phyloP scores from a whole-genome alignment of 2,329 filamentous ascomycete genomes.

The Lasiodiplodia gonubiensis region DNA sequence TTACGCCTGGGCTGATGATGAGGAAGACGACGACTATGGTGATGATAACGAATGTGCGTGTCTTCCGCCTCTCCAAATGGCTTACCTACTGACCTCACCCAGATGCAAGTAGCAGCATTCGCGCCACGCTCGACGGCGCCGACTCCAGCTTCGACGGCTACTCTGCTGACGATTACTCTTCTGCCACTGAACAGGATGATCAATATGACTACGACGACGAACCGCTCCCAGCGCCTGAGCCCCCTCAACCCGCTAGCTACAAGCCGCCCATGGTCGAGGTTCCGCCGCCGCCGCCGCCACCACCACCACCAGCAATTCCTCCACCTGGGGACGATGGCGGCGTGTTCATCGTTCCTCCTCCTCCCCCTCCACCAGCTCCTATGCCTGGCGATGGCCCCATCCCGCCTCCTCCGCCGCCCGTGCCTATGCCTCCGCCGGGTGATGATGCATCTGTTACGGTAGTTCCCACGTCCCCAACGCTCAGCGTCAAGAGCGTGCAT shows the following conservation, averaged over 20 bases:
- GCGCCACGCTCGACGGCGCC: background rate
- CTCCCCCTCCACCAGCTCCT: background rate
- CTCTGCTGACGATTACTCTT: slow-evolving; percentile 2
- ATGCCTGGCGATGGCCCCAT: background rate
- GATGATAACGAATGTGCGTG: slow-evolving; percentile 17
- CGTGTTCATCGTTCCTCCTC: slow-evolving; percentile 5
- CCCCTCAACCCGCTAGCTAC: background rate
- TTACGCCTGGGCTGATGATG: background rate
- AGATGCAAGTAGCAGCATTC: slow-evolving; percentile 29
- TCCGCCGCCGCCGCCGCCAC: background rate
- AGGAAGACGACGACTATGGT: slow-evolving; percentile 9
- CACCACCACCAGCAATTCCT: background rate
- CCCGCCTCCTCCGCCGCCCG: background rate
- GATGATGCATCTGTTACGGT: slow-evolving; percentile 2
- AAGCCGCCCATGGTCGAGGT: slow-evolving; percentile 6
- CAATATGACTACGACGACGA: background rate
- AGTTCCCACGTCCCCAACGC: slow-evolving; percentile 13
- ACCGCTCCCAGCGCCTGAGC: background rate
- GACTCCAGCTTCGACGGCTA: background rate
- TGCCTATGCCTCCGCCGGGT: background rate
- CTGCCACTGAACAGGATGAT: slow-evolving; percentile 15
- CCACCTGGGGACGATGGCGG: slow-evolving; percentile 2
- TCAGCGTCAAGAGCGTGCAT: slow-evolving; percentile 28
- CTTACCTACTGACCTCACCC: background rate
- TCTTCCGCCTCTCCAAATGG: background rate